phyloP scores from a whole-genome alignment of 768 basidiomycete species.

The Collybia nuda region DNA sequence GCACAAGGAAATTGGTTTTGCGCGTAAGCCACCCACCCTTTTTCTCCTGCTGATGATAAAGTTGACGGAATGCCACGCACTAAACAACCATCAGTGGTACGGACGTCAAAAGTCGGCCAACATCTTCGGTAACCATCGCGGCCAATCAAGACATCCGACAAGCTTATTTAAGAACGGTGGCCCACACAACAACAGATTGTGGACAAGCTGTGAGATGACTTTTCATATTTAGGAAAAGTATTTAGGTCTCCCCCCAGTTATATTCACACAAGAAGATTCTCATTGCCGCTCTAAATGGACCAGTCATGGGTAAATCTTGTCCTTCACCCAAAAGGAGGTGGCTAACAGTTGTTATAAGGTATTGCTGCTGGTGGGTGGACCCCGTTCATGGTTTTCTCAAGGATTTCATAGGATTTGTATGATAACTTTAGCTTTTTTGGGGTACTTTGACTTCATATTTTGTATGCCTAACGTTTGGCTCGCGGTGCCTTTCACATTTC shows the following conservation, averaged over 20 bases:
- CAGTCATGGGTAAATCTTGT: slow-evolving; percentile 59
- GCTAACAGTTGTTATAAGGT: not conserved
- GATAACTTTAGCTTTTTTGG: slow-evolving; percentile 50
- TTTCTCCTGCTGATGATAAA: not conserved
- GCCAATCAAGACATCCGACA: slow-evolving; percentile 38
- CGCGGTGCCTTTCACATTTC: slow-evolving; percentile 65
- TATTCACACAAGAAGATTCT: slow-evolving; percentile 69
- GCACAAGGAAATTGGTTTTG: slow-evolving; percentile 75
- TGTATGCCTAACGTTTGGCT: slow-evolving; percentile 61
- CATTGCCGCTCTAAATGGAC: slow-evolving; percentile 72
- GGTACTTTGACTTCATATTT: slow-evolving; percentile 77
- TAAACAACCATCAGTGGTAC: slow-evolving; percentile 46
- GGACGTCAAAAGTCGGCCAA: slow-evolving; percentile 40
- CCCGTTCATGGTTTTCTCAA: not conserved
- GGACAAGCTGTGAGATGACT: slow-evolving; percentile 54
- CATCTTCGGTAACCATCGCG: slow-evolving; percentile 5
- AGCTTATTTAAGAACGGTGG: slow-evolving; percentile 43
- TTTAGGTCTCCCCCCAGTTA: slow-evolving; percentile 36
- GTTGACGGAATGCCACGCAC: not conserved
- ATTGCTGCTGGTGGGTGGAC: slow-evolving; percentile 6
- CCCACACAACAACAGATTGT: slow-evolving; percentile 56
- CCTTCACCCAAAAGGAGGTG: too few relatives aligned
- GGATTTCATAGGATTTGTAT: not conserved
- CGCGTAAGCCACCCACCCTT: slow-evolving; percentile 45
- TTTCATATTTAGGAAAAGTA: not conserved